Evolutionary conservation across 257 asterid species (phyloP), one percentile per base, ranked within the genome.

Genomic region (Nicotiana obtusifolia): DNA sequence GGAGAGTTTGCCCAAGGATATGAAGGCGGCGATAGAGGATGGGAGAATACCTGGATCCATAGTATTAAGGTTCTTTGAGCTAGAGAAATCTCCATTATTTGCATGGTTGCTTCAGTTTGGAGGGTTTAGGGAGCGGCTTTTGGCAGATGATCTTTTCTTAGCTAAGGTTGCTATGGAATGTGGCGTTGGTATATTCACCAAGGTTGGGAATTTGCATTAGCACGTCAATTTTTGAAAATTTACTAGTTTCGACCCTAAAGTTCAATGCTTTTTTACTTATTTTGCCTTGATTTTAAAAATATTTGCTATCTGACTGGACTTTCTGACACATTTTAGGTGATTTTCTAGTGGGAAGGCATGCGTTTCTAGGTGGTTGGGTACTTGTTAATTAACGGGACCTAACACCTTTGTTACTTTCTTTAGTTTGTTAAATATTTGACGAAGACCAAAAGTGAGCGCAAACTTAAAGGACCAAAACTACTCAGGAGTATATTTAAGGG

Each of bases 121-220:
- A n/a, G 98, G 99, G 37, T 95, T 94, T 83, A 95, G 91, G 92
- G 99, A 95, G 86, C 84, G 99, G 86, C 88, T 95, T 82, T 82
- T 95, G 90, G 99, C 99, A 35, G 99, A 95, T 84, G 99, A 95
- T 90, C 93, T 95, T 57, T 95, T 95, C 87, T 84, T 95, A 84
- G 93, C 97, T 22, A 95, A 95, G 87, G 86, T 95, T 69, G 92
- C 86, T 64, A 92, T 95, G 84, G 98, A 94, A 80, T 95, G 99
- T 79, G 97, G 99, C 75, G 98, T 95, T 64, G 99, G 99, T 10
- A 61, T 95, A 56, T 92, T 95, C 87, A 95, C 99, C 19, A 95
- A 95, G 98, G 99, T 95, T 77, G 31, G 47, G 24, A 22, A 75
- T 75, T 15, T 19, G 44, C 26, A 75, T 24, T 24, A 75, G 44